A percentile compares a stretch with the other conserved stretches of the same genome.
Conservation (phyloP, 805 yeast species). For the Debaryomyces castellii region DNA sequence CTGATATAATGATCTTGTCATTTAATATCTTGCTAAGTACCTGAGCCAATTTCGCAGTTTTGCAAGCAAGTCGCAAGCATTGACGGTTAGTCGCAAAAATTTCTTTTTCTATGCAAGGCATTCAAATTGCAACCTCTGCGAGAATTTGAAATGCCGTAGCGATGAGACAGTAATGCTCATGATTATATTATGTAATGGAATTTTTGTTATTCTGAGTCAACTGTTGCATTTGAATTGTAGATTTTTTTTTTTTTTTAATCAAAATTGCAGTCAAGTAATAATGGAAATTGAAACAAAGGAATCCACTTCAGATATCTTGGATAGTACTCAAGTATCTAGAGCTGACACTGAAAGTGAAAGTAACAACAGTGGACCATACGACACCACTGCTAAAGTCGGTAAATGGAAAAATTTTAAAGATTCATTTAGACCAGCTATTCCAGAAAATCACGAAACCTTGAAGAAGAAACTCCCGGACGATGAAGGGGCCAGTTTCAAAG, state of each 20-base stretch:
- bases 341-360: slow-evolving; percentile 4
- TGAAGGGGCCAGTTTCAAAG: slow-evolving; percentile 23
- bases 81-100: neutral
- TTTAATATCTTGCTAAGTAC: no score
- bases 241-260: neutral
- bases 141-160: slow-evolving; percentile 1
- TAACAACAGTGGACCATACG: neutral
- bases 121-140: neutral
- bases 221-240: neutral
- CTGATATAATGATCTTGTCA: no score
- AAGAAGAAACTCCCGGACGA: slow-evolving; percentile 20
- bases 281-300: neutral
- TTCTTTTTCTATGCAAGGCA: slow-evolving; percentile 1
- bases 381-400: slow-evolving; percentile 2
- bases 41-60: neutral
- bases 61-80: neutral
- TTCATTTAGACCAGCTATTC: slow-evolving; percentile 47
- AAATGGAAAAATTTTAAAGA: slow-evolving; percentile 48
- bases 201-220: neutral
- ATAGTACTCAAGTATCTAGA: neutral
- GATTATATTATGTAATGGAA: neutral
- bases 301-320: neutral
- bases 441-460: slow-evolving; percentile 20
- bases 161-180: neutral
- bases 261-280: neutral